Conservation (phyloP, 2,329 filamentous ascomycete species). For the Neoscytalidium dimidiatum region DNA sequence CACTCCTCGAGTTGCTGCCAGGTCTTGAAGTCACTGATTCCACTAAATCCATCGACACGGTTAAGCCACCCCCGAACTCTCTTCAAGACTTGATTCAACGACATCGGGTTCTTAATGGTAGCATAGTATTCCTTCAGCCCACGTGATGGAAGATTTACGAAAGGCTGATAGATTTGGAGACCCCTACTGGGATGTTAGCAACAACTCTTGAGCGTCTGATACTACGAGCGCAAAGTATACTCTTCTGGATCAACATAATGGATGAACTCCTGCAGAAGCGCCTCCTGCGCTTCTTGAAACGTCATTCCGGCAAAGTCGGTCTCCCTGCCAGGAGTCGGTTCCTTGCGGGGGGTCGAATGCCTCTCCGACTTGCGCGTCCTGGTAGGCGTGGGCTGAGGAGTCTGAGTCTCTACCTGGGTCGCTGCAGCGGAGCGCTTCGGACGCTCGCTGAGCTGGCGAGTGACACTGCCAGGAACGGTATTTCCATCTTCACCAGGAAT, state of each 20-base stretch:
- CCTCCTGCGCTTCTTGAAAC: conserved; percentile 85
- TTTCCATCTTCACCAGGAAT: conserved; percentile 53
- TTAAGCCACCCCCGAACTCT: conserved; percentile 72
- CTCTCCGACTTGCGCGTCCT: conserved; percentile 28
- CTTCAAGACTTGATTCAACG: conserved; percentile 76
- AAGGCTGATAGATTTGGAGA: conserved; percentile 71
- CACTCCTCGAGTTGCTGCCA: conserved; percentile 84
- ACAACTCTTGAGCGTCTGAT: neutral
- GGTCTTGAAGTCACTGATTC: conserved; percentile 70
- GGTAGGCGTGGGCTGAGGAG: conserved; percentile 4
- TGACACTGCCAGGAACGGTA: conserved; percentile 3
- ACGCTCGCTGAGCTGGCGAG: conserved; percentile 19
- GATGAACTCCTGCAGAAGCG: conserved; percentile 75
- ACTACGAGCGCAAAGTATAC: neutral
- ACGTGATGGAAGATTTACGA: conserved; percentile 75
- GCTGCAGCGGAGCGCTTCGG: conserved; percentile 12
- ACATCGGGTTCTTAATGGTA: conserved; percentile 78
- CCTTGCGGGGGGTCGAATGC: conserved; percentile 31
- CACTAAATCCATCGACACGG: conserved; percentile 58
- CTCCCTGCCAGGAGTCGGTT: conserved; percentile 39
- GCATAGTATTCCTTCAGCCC: conserved; percentile 83
- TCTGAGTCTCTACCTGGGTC: neutral
- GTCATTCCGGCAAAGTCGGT: conserved; percentile 68
- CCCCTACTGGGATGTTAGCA: conserved; percentile 45
- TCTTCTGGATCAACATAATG: conserved; percentile 58